phyloP scores from a whole-genome alignment of 352 stramenopile genomes.

The Pythium volutum region DNA sequence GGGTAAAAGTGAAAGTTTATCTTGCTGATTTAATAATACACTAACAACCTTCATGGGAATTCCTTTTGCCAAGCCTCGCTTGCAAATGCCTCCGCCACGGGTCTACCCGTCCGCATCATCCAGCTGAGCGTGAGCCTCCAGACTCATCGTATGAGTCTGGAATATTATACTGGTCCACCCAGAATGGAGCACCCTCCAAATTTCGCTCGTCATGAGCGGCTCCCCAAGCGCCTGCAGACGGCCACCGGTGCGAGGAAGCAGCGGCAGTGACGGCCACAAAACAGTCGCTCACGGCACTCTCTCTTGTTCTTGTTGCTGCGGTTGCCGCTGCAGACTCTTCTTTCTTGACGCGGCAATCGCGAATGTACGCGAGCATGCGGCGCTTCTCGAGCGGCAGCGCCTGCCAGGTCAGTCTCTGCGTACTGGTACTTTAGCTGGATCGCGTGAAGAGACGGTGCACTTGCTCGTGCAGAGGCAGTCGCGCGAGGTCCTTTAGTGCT shows the following conservation, averaged over 20 bases:
- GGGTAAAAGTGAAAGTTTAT: no score
- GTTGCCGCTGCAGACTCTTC: constrained; percentile 16
- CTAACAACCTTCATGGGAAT: no score
- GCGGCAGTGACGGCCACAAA: background rate
- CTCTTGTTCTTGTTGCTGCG: constrained; percentile 5
- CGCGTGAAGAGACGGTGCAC: constrained; percentile 83
- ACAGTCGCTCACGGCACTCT: background rate
- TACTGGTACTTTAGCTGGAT: constrained; percentile 83
- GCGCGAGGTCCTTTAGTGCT: constrained; percentile 55
- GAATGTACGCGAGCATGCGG: constrained; percentile 81
- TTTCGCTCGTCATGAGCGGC: constrained; percentile 53
- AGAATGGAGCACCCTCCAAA: constrained; percentile 42
- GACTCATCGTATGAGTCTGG: background rate
- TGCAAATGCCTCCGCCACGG: background rate
- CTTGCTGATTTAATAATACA: no score
- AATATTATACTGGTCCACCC: background rate
- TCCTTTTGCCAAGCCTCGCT: no score
- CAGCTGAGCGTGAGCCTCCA: background rate
- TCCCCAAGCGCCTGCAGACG: constrained; percentile 47
- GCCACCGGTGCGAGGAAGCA: constrained; percentile 36
- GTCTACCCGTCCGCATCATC: background rate
- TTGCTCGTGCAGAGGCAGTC: constrained; percentile 76
- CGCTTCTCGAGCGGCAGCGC: constrained; percentile 72
- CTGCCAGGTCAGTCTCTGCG: constrained; percentile 83
- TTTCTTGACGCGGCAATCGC: constrained; percentile 44